Percentiles rank a stretch among this genome's conserved stretches.
These are phyloP conservation scores for Candida gigantensis DNA, from an alignment of 1,139 yeast genomes.

Conservation along the genomic window DNA sequence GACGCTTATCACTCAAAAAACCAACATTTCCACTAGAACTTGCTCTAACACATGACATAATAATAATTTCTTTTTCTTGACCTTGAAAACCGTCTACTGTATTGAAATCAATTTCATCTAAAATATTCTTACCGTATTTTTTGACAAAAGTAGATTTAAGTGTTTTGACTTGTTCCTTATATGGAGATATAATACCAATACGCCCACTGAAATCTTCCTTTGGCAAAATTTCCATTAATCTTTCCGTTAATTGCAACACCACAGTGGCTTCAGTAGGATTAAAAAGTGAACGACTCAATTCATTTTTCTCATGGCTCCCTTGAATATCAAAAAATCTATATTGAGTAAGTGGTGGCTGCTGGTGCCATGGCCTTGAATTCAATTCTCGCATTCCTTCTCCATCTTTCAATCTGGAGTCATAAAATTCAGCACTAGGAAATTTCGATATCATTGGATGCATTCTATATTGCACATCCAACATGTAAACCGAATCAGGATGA, in stretches of 20 bases:
- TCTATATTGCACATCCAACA: conserved; percentile 94
- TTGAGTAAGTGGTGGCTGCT: conserved; percentile 54
- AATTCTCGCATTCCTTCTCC: conserved; percentile 67
- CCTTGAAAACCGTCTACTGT: conserved; percentile 99
- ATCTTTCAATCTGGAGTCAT: conserved; percentile 67
- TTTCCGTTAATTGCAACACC: conserved; percentile 68
- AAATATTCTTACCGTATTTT: conserved; percentile 62
- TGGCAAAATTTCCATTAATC: conserved; percentile 53
- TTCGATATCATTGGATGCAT: conserved; percentile 92
- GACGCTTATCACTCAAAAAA: conserved; percentile 81
- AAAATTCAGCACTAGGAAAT: conserved; percentile 87
- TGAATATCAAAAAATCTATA: conserved; percentile 76
- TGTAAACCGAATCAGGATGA: conserved; percentile 59
- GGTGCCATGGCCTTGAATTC: conserved; percentile 79
- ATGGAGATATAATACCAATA: conserved; percentile 92
- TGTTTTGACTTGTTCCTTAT: conserved; percentile 77
- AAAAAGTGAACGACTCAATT: conserved; percentile 65
- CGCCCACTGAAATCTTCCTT: conserved; percentile 61
- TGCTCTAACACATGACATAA: conserved; percentile 94
- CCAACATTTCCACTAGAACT: conserved; percentile 72
- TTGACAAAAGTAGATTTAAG: conserved; percentile 58
- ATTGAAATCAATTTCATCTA: conserved; percentile 77
- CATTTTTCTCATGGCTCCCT: conserved; percentile 63
- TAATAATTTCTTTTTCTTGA: conserved; percentile 91
- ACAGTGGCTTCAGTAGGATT: conserved; percentile 71